phyloP scores from a whole-genome alignment of 768 basidiomycete species.

The Russula dissimulans region DNA sequence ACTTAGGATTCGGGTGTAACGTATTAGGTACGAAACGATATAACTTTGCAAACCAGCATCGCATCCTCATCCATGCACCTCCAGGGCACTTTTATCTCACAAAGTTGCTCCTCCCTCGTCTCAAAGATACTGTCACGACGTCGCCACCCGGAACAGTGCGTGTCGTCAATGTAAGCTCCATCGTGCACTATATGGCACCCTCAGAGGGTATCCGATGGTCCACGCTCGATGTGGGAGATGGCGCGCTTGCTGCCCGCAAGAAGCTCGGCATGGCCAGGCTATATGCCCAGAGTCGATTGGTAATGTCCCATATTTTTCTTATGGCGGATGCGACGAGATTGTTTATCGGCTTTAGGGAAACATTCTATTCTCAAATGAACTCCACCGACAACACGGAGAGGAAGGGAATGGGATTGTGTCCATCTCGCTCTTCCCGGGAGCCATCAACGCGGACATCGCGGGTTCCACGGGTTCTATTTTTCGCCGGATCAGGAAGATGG shows the following conservation, averaged over 20 bases:
- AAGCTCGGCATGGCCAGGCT: neutral
- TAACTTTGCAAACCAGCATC: neutral
- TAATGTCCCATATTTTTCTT: neutral
- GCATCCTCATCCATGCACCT: neutral
- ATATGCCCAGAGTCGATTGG: neutral
- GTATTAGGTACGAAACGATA: neutral
- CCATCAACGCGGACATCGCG: neutral
- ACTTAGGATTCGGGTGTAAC: neutral
- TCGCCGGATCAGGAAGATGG: fast-evolving
- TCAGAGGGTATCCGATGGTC: neutral
- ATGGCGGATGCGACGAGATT: too few species aligned
- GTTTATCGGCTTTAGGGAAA: neutral
- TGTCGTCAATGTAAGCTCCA: neutral
- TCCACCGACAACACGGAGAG: neutral
- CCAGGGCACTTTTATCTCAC: slow-evolving; percentile 4
- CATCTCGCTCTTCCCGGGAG: neutral
- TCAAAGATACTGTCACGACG: neutral
- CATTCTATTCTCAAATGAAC: neutral
- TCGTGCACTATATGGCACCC: neutral
- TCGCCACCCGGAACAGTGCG: neutral
- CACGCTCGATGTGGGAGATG: neutral
- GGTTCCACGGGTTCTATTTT: neutral
- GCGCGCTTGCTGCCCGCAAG: neutral
- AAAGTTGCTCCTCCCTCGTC: neutral
- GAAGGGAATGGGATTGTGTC: neutral